Base-by-base conservation (phyloP, 2,329 filamentous ascomycete species). In the Aspergillus melleus region DNA sequence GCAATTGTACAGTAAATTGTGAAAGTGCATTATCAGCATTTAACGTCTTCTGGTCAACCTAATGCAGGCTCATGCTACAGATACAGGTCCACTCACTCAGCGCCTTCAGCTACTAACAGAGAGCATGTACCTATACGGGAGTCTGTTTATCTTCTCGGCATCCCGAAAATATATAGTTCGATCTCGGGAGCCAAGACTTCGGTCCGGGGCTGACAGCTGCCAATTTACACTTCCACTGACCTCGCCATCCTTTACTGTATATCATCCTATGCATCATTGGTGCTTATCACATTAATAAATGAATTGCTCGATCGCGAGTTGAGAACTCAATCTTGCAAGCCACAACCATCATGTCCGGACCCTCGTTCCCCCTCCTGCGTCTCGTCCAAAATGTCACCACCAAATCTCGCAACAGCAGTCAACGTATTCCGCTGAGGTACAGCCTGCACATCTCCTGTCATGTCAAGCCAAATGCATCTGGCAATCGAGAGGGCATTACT, bases 391-490 rank as follows among this genome's bases (percentile, higher is more conserved):
- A 47, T 14, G 52, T 22, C 9, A 54, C 56, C 49, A 36, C 50
- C 3, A 61, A 61, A 46, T 42, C 57, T 49, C 57, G 59, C 46
- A 59, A 24, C 32, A 58, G 57, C 44, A 47, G 22, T 14, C 44
- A 47, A 46, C 56, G n/a, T 8, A 6, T n/a, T 19, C 30, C 52
- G 22, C 52, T 52, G 2, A 59, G 32, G 39, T 74, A 73, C 24
- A 79, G 75, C 2, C 72, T 91, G 19, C 84, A 87, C 56, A 76
- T 91, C 32, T 80, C 83, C 26, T 90, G 89, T 70, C 86, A 84
- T 65, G 84, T 91, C 58, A 90, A 89, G 62, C 86, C 89, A 0
- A 86, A 88, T 3, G 84, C 85, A 12, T 86, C 80, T 70, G 85
- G 84, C 29, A 79, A 79, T 24, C 83, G 87, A 36, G 83, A 90